Evolutionary conservation across 345 rosid species (phyloP).

Genomic region (Trapa bicornis): DNA sequence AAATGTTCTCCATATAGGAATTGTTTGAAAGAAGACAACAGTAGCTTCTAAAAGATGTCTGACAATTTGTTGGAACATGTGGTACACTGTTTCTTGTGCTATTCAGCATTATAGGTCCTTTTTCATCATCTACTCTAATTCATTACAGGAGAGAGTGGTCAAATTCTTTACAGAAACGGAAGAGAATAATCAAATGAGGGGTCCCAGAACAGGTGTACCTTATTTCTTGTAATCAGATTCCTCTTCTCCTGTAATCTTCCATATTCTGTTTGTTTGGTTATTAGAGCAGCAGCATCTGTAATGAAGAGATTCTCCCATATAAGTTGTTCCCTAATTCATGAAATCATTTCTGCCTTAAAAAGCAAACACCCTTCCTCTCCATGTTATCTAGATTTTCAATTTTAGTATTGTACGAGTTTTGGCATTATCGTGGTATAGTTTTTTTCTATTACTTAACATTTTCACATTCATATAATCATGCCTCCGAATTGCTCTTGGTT

Average conservation of each 20-base stretch:
- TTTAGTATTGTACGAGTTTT: background rate
- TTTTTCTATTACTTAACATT: background rate
- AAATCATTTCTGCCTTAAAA: background rate
- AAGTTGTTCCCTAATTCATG: slow-evolving; percentile 1
- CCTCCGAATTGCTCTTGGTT: background rate
- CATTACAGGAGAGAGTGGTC: slow-evolving; percentile 82
- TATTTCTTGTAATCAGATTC: slow-evolving; percentile 58
- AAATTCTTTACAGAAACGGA: slow-evolving; percentile 96
- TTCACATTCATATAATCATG: background rate
- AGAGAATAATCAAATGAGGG: slow-evolving; percentile 99
- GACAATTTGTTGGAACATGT: background rate
- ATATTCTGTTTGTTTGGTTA: background rate
- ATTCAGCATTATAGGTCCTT: background rate
- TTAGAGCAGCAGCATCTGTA: slow-evolving; percentile 5
- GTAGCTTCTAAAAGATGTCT: background rate
- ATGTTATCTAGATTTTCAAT: background rate
- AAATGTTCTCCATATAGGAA: background rate
- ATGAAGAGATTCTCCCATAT: background rate
- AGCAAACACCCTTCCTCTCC: background rate
- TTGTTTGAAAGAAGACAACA: background rate
- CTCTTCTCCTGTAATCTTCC: slow-evolving; percentile 1
- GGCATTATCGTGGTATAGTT: background rate
- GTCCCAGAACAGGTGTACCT: slow-evolving; percentile 96
- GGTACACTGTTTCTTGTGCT: background rate
- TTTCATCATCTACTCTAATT: slow-evolving; percentile 2